phyloP scores from a whole-genome alignment of 2,329 filamentous ascomycete genomes.

The Colletotrichum chrysophilum region DNA sequence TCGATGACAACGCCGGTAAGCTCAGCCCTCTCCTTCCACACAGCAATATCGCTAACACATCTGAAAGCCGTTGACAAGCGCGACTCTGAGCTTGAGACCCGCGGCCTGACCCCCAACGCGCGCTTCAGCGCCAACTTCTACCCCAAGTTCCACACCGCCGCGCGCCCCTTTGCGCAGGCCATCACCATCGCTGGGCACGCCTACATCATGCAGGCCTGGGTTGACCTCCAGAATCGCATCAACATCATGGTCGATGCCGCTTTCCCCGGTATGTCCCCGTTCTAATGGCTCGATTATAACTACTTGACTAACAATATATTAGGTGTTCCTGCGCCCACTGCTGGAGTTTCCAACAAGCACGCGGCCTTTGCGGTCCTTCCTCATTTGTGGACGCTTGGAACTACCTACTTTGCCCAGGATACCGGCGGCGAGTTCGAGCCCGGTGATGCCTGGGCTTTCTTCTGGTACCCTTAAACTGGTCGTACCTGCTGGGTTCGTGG shows the following conservation, averaged over 20 bases:
- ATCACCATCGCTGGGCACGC: neutral
- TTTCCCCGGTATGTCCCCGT: neutral
- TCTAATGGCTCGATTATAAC: neutral
- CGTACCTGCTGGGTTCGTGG: neutral
- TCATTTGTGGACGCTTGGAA: neutral
- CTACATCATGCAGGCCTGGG: neutral
- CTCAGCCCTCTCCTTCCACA: neutral
- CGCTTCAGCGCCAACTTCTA: neutral
- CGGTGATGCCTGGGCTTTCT: neutral
- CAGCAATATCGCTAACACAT: accelerated
- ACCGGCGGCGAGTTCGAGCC: neutral
- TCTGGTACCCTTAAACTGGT: neutral
- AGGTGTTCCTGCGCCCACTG: neutral
- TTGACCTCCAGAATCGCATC: neutral
- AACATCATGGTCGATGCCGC: neutral
- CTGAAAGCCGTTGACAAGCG: neutral
- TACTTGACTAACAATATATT: neutral
- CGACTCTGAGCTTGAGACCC: neutral
- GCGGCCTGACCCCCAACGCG: neutral
- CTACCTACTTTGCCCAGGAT: neutral
- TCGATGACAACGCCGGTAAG: neutral
- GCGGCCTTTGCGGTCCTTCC: neutral
- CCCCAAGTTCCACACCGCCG: neutral
- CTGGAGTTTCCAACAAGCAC: neutral
- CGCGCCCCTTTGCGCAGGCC: neutral